Evolutionary conservation across 78 protist genomes (phyloP), one percentile per base, ranked within the genome.

Genomic region (Dictyostelium citrinum): DNA sequence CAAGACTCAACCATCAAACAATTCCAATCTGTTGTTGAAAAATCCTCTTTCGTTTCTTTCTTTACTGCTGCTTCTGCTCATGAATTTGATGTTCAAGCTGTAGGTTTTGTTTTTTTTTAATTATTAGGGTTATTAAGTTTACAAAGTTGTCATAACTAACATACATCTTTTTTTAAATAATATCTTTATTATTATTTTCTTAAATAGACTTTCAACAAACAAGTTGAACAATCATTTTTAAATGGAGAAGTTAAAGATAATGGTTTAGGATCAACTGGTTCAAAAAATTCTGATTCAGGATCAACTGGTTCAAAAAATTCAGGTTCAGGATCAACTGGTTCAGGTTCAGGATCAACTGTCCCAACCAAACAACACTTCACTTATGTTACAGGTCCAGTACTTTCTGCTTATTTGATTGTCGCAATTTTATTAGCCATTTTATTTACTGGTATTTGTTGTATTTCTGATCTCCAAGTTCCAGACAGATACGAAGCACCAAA

Each of bases 401-500:
- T 88, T 31, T 84, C 80, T 46, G 46, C 93, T 51, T 88, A 88
- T 60, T 72, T 88, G 2, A 55, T 88, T 16, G 72, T 88, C 9
- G 1, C 27, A 3, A 88, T 78, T 24, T 67, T 88, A 67, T 49
- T 88, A 3, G 85, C 80, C 14, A 88, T 88, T 68, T 78, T 88
- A 31, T 46, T 88, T 81, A 68, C 78, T 43, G 93, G 93, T 67
- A 0, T 88, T 14, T 78, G 93, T 14, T 88, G 93, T 46, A 24
- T 88, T 67, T 22, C 49, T 58, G 93, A 88, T 67, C 29, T 88
- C 20, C 93, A 88, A 88, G 93, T 88, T 0, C 92, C 92, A 58
- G 92, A 85, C 31, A 51, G 83, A 43, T 85, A 76, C 41, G 92
- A 85, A 61, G 83, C 92, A n/a, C 92, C 92, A 74, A 29, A 64